Base-by-base conservation (phyloP, 441 rosid genomes). In the Oxalis stricta region DNA sequence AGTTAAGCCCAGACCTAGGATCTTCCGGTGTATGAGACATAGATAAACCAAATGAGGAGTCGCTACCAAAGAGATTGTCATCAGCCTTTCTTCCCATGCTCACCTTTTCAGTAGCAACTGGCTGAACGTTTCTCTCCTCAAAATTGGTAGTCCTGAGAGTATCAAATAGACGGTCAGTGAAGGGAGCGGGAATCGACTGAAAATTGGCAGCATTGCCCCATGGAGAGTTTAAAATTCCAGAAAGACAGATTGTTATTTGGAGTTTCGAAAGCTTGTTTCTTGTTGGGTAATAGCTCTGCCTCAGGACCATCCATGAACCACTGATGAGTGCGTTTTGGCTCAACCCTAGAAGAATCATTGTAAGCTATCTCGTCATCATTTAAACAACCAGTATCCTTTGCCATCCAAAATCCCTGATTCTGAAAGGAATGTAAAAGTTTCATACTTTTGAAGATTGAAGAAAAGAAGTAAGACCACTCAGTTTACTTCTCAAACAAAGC, bases 331-430 rank as follows among this genome's bases (percentile, higher is more conserved):
- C 77, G 77, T 65, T 77, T 77, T 4, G 56, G 48, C 48, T 71
- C 77, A 41, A 33, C 33, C 59, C 69, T 69, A 44, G 79, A 65
- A 22, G 83, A 56, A 71, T 51, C 65, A 48, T 64, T 75, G 21
- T 64, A 68, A 47, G 42, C 59, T 47, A 58, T 60, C 29, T 77
- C 84, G 34, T 59, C 63, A 38, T 65, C 68, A 56, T 69, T 71
- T 33, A 65, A 32, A 39, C 52, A 56, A 0, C 40, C 72, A 37
- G 66, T 55, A 55, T 54, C 67, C 52, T 71, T 82, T 2, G 52
- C 63, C 63, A 55, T 56, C 86, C 77, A 83, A 63, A 66, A 60
- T 21, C 79, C 57, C 44, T 79, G 80, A 53, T 70, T 75, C 71
- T 71, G 82, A 53, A 65, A 73, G 41, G 65, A 66, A 44, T 39